These are phyloP conservation scores for Niebla homalea DNA, from an alignment of 495 filamentous ascomycete genomes.

Conservation along the genomic window DNA sequence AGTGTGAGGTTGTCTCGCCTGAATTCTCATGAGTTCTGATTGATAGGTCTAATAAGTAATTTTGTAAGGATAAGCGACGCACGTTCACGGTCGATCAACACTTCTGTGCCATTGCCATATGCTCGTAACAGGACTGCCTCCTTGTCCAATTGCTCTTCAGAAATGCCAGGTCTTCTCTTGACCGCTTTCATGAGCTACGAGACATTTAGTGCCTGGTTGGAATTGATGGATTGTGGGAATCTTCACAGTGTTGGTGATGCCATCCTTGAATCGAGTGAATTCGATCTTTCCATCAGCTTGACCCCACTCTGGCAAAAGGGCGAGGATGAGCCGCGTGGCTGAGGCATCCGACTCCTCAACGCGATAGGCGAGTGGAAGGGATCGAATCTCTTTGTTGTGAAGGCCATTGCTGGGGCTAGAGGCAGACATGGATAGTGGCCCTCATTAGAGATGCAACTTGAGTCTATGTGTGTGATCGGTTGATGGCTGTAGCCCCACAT, in stretches of 20 bases:
- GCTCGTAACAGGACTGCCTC: slow-evolving; percentile 85
- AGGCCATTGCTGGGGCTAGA: not conserved
- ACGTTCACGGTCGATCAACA: slow-evolving; percentile 94
- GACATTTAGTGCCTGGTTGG: slow-evolving; percentile 1
- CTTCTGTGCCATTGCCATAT: slow-evolving; percentile 86
- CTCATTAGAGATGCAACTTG: not conserved
- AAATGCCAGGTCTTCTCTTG: slow-evolving; percentile 64
- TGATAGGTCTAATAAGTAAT: not conserved
- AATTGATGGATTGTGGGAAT: not conserved
- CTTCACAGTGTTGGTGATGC: slow-evolving; percentile 90
- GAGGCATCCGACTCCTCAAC: slow-evolving; percentile 61
- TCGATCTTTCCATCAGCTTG: slow-evolving; percentile 61
- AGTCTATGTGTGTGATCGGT: too few species aligned
- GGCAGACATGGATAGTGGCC: not conserved
- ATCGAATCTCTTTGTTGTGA: slow-evolving; percentile 22
- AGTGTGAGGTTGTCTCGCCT: slow-evolving; percentile 60
- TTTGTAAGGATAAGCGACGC: slow-evolving; percentile 28
- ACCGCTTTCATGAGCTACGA: slow-evolving; percentile 67
- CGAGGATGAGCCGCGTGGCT: slow-evolving; percentile 62
- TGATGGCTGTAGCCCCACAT: too few species aligned
- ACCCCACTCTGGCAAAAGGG: slow-evolving; percentile 75
- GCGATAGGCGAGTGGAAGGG: slow-evolving; percentile 65
- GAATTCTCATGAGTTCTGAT: slow-evolving; percentile 6
- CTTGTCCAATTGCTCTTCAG: slow-evolving; percentile 63
- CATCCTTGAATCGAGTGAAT: slow-evolving; percentile 86